Conservation (phyloP, 495 filamentous ascomycete genomes). For the Neurospora africana region DNA sequence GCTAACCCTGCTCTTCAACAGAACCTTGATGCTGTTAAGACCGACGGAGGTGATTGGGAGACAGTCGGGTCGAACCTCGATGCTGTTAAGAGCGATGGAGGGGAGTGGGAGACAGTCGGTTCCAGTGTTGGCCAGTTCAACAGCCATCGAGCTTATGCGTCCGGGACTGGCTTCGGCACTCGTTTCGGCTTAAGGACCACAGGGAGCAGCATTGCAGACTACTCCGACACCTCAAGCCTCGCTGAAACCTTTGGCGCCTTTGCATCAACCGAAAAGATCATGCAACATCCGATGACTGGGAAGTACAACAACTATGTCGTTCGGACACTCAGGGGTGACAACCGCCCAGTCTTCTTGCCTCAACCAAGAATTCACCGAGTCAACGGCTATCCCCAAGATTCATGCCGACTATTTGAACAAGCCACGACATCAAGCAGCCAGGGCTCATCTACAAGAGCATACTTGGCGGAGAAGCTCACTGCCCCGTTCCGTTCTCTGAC, state of each 20-base stretch:
- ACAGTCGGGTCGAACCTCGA: slow-evolving; percentile 12
- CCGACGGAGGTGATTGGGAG: slow-evolving; percentile 20
- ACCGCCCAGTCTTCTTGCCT: slow-evolving; percentile 17
- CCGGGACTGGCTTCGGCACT: slow-evolving; percentile 2
- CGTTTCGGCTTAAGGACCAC: slow-evolving; percentile 11
- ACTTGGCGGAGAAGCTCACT: slow-evolving; percentile 12
- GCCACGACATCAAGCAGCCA: slow-evolving; percentile 3
- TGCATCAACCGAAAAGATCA: slow-evolving; percentile 16
- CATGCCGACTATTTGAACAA: slow-evolving; percentile 11
- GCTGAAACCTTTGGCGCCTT: slow-evolving; percentile 1
- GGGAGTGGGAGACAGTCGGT: slow-evolving; percentile 22
- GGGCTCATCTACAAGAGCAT: slow-evolving; percentile 6
- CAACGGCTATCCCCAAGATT: slow-evolving; percentile 21
- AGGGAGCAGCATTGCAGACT: slow-evolving; percentile 31
- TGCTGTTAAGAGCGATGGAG: slow-evolving; percentile 13
- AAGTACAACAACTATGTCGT: slow-evolving; percentile 3
- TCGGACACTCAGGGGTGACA: slow-evolving; percentile 15
- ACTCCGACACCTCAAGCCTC: slow-evolving; percentile 19
- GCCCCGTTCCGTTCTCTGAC: slow-evolving; percentile 15
- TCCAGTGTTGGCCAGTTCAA: slow-evolving; percentile 14
- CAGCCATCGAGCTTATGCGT: slow-evolving; percentile 17
- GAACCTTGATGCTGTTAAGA: slow-evolving; percentile 9
- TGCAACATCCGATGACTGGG: slow-evolving; percentile 12
- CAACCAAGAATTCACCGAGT: slow-evolving; percentile 14
- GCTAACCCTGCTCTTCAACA: slow-evolving; percentile 1